A percentile compares a stretch with the other conserved stretches of the same genome.
Conservation (phyloP, 345 rosid species). For the Mercurialis annua region DNA sequence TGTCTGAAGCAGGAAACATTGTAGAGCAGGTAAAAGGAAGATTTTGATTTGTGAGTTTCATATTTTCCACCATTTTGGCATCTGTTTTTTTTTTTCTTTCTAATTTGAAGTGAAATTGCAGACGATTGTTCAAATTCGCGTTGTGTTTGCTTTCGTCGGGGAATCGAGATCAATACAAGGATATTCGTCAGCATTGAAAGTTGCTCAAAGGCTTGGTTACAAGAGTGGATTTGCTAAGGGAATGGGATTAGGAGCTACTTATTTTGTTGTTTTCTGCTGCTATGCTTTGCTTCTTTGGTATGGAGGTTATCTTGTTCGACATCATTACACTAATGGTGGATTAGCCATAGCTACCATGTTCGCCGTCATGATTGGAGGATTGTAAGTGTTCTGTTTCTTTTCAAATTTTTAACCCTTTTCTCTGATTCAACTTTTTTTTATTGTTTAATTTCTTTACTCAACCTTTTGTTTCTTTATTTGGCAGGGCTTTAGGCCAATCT, state of each 20-base stretch:
- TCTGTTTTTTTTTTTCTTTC: slow-evolving; percentile 29
- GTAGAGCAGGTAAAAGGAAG: slow-evolving; percentile 72
- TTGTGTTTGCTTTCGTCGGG: slow-evolving; percentile 86
- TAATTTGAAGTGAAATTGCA: slow-evolving; percentile 37
- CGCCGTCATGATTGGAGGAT: slow-evolving; percentile 93
- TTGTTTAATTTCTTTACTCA: neutral
- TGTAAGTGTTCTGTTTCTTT: slow-evolving; percentile 48
- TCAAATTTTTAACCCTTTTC: slow-evolving; percentile 1
- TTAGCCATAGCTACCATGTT: slow-evolving; percentile 97
- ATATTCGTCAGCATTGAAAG: slow-evolving; percentile 71
- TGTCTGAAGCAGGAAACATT: slow-evolving; percentile 86
- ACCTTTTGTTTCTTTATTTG: slow-evolving; percentile 9
- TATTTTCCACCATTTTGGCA: slow-evolving; percentile 16
- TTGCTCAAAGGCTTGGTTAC: slow-evolving; percentile 80
- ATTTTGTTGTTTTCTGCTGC: slow-evolving; percentile 90
- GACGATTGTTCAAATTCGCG: slow-evolving; percentile 89
- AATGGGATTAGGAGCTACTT: slow-evolving; percentile 92
- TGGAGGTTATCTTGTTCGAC: slow-evolving; percentile 89
- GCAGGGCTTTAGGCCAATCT: slow-evolving; percentile 85
- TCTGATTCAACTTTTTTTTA: neutral
- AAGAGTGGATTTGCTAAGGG: slow-evolving; percentile 85
- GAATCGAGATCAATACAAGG: slow-evolving; percentile 80
- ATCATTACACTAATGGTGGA: slow-evolving; percentile 89
- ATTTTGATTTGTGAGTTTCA: neutral
- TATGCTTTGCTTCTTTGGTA: slow-evolving; percentile 96